Conservation (phyloP, 805 yeast species). For the Starmerella geochares region DNA sequence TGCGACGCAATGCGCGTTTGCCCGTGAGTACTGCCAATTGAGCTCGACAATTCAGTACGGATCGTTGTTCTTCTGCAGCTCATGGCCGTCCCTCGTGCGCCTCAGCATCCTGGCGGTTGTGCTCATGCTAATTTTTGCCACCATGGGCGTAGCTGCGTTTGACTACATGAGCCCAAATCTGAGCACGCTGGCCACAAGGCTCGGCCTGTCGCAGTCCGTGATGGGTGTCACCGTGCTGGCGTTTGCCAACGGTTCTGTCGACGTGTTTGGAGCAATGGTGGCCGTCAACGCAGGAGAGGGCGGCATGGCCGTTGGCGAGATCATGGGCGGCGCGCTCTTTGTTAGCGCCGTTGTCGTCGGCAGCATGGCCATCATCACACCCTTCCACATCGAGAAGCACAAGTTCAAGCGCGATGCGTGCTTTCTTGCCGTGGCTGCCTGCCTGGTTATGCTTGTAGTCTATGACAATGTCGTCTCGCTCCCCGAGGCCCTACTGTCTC, state of each 20-base stretch:
- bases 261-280: slow-evolving; percentile 69
- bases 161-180: slow-evolving; percentile 75
- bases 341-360: slow-evolving; percentile 74
- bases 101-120: neutral
- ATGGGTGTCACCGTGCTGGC: slow-evolving; percentile 84
- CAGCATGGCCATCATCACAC: slow-evolving; percentile 55
- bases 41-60: slow-evolving; percentile 12
- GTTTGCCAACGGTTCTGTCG: slow-evolving; percentile 88
- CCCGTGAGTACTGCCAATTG: slow-evolving; percentile 9
- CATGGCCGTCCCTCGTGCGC: neutral
- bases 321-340: slow-evolving; percentile 84
- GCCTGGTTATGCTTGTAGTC: slow-evolving; percentile 44
- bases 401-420: slow-evolving; percentile 50
- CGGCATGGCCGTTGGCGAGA: slow-evolving; percentile 75
- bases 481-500: slow-evolving; percentile 49
- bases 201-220: slow-evolving; percentile 61
- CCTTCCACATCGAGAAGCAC: slow-evolving; percentile 43
- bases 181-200: slow-evolving; percentile 48
- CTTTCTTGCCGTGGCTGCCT: slow-evolving; percentile 45
- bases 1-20: slow-evolving; percentile 8
- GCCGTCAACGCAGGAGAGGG: slow-evolving; percentile 67
- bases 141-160: slow-evolving; percentile 70
- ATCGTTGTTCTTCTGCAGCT: slow-evolving; percentile 8
- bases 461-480: slow-evolving; percentile 46
- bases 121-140: slow-evolving; percentile 42